Conservation (phyloP, 148 eudicot species). For the Mesembryanthemum crystallinum region DNA sequence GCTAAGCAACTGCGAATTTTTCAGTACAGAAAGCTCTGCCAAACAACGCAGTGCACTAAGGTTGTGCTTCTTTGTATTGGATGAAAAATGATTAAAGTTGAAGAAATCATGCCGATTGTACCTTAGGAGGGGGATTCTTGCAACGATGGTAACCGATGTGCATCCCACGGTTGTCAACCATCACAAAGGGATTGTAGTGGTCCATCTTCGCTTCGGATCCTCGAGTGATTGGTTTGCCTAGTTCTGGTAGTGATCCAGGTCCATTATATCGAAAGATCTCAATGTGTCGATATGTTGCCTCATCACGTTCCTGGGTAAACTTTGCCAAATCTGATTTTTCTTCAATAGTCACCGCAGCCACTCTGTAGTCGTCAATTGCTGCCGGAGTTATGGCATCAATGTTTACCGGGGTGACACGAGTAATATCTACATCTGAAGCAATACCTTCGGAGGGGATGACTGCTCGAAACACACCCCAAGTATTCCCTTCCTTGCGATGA, state of each 20-base stretch:
- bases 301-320: background rate
- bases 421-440: background rate
- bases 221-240: background rate
- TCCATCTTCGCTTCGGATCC: background rate
- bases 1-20: no score
- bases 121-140: background rate
- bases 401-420: background rate
- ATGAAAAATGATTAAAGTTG: no score
- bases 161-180: background rate
- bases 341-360: background rate
- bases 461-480: background rate
- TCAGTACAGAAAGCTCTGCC: no score
- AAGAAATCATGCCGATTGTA: no score
- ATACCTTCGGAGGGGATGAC: background rate
- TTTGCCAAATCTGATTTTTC: background rate
- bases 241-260: background rate
- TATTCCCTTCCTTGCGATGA: background rate
- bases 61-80: no score
- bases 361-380: background rate
- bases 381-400: constrained; percentile 14
- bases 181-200: constrained; percentile 2
- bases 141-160: constrained; percentile 14
- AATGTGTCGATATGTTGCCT: background rate
- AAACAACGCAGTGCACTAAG: no score
- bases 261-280: background rate